These are phyloP conservation scores for Rhodocollybia butyracea DNA, from an alignment of 768 basidiomycete genomes.

Conservation along the genomic window DNA sequence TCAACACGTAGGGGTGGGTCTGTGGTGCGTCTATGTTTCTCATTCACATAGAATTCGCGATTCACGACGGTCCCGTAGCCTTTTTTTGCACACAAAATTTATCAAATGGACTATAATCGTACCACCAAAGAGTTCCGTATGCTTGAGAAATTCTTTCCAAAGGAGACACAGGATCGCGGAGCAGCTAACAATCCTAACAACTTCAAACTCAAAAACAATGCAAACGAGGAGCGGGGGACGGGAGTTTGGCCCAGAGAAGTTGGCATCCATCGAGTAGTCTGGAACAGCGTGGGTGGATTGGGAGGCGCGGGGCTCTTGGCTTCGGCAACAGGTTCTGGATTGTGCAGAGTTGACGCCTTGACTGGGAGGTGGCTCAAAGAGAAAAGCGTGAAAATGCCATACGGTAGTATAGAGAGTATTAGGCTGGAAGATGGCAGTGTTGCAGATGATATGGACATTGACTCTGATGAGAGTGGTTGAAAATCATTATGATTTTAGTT, in stretches of 20 bases:
- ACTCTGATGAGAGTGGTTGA: slow-evolving; percentile 35
- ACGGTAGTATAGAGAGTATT: slow-evolving; percentile 58
- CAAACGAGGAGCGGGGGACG: slow-evolving; percentile 35
- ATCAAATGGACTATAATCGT: slow-evolving; percentile 84
- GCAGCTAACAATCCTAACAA: slow-evolving; percentile 31
- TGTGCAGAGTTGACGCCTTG: slow-evolving; percentile 83
- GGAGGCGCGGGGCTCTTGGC: slow-evolving; percentile 25
- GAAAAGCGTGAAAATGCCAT: slow-evolving; percentile 46
- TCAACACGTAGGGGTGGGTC: slow-evolving; percentile 67
- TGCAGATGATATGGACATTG: slow-evolving; percentile 32
- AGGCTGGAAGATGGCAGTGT: slow-evolving; percentile 50
- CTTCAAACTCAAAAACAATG: slow-evolving; percentile 28
- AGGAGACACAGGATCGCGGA: slow-evolving; percentile 52
- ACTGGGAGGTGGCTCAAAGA: slow-evolving; percentile 72
- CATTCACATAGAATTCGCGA: background rate
- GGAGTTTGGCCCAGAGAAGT: slow-evolving; percentile 82
- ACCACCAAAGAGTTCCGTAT: slow-evolving; percentile 75
- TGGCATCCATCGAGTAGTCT: slow-evolving; percentile 71
- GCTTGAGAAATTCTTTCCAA: slow-evolving; percentile 82
- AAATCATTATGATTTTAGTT: slow-evolving; percentile 19
- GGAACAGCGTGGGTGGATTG: slow-evolving; percentile 53
- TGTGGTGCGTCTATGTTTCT: slow-evolving; percentile 47
- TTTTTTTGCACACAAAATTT: slow-evolving; percentile 76
- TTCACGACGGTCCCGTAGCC: slow-evolving; percentile 41
- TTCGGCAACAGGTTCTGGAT: slow-evolving; percentile 77